These are phyloP conservation scores for Lophiotrema nucula DNA, from an alignment of 495 filamentous ascomycete genomes.

Conservation along the genomic window DNA sequence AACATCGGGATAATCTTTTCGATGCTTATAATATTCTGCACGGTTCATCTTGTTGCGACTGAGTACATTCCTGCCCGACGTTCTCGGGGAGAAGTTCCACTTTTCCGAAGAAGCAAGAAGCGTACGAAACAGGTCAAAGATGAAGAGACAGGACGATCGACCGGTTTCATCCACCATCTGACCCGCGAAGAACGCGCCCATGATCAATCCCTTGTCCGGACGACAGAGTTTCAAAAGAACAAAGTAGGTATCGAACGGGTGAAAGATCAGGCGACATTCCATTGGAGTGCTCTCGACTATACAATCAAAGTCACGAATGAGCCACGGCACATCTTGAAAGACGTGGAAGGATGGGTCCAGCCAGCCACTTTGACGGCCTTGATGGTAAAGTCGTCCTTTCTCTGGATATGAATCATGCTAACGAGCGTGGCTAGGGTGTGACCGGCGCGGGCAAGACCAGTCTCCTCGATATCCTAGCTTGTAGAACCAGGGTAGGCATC, in stretches of 20 bases:
- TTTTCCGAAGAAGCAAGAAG: conserved; percentile 53
- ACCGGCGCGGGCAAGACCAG: conserved; percentile 34
- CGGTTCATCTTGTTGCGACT: conserved; percentile 47
- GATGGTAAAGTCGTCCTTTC: conserved; percentile 20
- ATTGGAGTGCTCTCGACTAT: conserved; percentile 26
- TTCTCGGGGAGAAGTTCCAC: conserved; percentile 54
- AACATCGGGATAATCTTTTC: conserved; percentile 30
- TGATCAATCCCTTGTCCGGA: not conserved
- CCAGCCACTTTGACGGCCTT: conserved; percentile 31
- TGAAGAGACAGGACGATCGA: conserved; percentile 44
- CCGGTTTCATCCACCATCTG: too few relatives aligned
- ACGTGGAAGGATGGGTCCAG: conserved; percentile 33
- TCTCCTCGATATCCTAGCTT: conserved; percentile 26
- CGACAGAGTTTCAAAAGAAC: not conserved
- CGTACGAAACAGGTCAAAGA: conserved; percentile 45
- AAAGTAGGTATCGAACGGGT: not conserved
- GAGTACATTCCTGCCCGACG: conserved; percentile 52
- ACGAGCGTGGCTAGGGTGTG: conserved; percentile 28
- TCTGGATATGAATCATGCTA: not conserved
- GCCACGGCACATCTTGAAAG: conserved; percentile 11
- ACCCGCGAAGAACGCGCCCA: not conserved
- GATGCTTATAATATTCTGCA: conserved; percentile 8
- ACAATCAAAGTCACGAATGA: conserved; percentile 15
- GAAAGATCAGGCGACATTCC: conserved; percentile 5
- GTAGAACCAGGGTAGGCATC: conserved; percentile 19